Evolutionary conservation across 371 early-diverging fungal genomes (phyloP).

Genomic region (Zopfochytrium polystomum): DNA sequence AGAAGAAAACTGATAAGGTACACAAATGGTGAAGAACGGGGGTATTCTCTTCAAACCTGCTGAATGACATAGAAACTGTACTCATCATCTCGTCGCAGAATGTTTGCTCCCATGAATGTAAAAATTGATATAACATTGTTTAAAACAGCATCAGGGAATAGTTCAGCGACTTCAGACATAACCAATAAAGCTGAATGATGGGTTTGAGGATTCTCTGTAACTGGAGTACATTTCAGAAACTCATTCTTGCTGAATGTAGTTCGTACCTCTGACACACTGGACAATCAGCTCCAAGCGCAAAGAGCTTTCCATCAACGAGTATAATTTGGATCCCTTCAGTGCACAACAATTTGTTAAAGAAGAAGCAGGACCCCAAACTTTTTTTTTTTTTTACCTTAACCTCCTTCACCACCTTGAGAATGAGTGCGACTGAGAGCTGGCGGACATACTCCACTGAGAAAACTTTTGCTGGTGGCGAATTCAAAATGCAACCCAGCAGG

Average conservation of each 20-base stretch:
- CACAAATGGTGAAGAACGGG: too few relatives aligned
- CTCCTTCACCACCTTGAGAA: slow-evolving; percentile 58
- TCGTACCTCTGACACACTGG: slow-evolving; percentile 70
- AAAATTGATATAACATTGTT: slow-evolving; percentile 94
- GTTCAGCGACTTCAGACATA: slow-evolving; percentile 80
- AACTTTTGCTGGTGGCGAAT: slow-evolving; percentile 51
- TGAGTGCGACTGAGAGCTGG: slow-evolving; percentile 76
- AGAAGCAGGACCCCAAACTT: too few relatives aligned
- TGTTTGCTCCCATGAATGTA: slow-evolving; percentile 97
- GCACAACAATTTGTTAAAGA: too few relatives aligned
- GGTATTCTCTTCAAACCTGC: slow-evolving; percentile 50
- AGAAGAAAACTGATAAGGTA: not conserved
- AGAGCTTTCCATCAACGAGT: slow-evolving; percentile 37
- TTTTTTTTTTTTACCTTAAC: too few relatives aligned
- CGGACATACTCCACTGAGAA: slow-evolving; percentile 81
- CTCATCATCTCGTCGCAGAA: slow-evolving; percentile 89
- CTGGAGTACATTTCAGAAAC: slow-evolving; percentile 7
- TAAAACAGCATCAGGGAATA: slow-evolving; percentile 81
- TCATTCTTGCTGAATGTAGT: too few relatives aligned
- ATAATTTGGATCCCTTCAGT: too few relatives aligned
- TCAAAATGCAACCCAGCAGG: slow-evolving; percentile 66
- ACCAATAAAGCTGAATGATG: slow-evolving; percentile 85
- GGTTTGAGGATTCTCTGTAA: slow-evolving; percentile 91
- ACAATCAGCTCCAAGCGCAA: slow-evolving; percentile 85
- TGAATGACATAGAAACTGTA: slow-evolving; percentile 94